Percentiles rank a stretch among this genome's conserved stretches.
Conservation (phyloP, 2,329 filamentous ascomycete genomes). For the Calonectria pseudoreteaudii region DNA sequence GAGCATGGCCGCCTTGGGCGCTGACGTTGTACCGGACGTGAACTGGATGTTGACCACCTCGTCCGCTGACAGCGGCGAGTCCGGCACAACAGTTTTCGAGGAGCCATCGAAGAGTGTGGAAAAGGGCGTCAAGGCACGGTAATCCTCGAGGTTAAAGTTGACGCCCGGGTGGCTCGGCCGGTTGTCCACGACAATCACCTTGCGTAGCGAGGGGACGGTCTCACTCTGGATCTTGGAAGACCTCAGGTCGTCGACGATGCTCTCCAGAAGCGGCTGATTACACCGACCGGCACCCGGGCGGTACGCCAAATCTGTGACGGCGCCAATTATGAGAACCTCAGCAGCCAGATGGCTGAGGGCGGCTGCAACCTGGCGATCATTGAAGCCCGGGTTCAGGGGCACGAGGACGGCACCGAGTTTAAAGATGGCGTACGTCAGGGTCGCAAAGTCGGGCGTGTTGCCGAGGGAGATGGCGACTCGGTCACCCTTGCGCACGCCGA, state of each 20-base stretch:
- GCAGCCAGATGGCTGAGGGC: slow-evolving; percentile 82
- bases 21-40: slow-evolving; percentile 92
- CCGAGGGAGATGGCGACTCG: slow-evolving; percentile 88
- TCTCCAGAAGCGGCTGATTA: slow-evolving; percentile 61
- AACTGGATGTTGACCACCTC: slow-evolving; percentile 97
- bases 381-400: slow-evolving; percentile 94
- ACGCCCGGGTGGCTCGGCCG: slow-evolving; percentile 61
- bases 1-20: slow-evolving; percentile 92
- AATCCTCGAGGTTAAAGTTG: slow-evolving; percentile 56
- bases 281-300: slow-evolving; percentile 66
- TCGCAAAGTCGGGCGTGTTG: slow-evolving; percentile 86
- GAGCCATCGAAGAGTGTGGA: slow-evolving; percentile 52
- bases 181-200: slow-evolving; percentile 85
- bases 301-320: slow-evolving; percentile 86
- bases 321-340: slow-evolving; percentile 83
- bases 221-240: slow-evolving; percentile 49
- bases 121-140: slow-evolving; percentile 60
- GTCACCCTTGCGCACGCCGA: slow-evolving; percentile 84
- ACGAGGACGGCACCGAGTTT: slow-evolving; percentile 95
- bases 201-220: slow-evolving; percentile 75
- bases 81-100: slow-evolving; percentile 53
- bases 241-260: slow-evolving; percentile 57
- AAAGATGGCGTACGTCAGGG: slow-evolving; percentile 88
- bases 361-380: slow-evolving; percentile 78
- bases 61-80: slow-evolving; percentile 62